Base-by-base conservation (phyloP, 768 basidiomycete species). In the Termitomyces sp. region DNA sequence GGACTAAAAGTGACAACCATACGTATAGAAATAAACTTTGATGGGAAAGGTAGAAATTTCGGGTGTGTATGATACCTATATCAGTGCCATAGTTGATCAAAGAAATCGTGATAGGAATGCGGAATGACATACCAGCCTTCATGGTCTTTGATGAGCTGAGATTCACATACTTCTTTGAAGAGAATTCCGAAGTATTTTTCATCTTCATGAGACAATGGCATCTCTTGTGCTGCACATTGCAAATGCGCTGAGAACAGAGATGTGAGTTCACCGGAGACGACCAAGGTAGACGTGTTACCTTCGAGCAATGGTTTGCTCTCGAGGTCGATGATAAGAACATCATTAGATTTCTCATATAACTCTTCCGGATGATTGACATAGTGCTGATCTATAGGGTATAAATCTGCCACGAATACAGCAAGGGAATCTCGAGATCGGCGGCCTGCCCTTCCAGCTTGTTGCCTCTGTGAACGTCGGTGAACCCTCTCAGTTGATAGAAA, bases 371-470 rank as follows among this genome's bases (percentile, higher is more conserved):
- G 75, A 2, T 79, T 70, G 7, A 84, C 77, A 60, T 88, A 96
- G 64, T 93, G 81, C 60, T 82, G 81, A 66, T 94, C 92, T 41
- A 91, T 75, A 3, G 89, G 85, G 38, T 82, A 75, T 38, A 72
- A 65, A 50, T 91, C 89, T 12, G 85, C 80, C 6, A 96, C 79
- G 38, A 89, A 77, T 52, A 94, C 75, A 0, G 86, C 84, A 23
- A 96, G 75, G 22, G 91, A 85, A 64, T 94, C 93, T 23, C 84
- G 84, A 50, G 86, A 76, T 50, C 94, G 76, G 43, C 94, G 83
- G 1, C 93, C 93, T 11, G 91, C 93, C 61, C 93, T 77, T 32
- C 94, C 92, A 13, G 88, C 84, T 81, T 96, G 92, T 75, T 96
- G 94, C 38, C 88, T 79, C 91, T 94, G 60, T 52, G 32, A 18